Percentiles rank a stretch among this genome's conserved stretches.
These are phyloP conservation scores for Juncus effusus DNA, from an alignment of 176 grass and related monocot genomes.

Conservation along the genomic window DNA sequence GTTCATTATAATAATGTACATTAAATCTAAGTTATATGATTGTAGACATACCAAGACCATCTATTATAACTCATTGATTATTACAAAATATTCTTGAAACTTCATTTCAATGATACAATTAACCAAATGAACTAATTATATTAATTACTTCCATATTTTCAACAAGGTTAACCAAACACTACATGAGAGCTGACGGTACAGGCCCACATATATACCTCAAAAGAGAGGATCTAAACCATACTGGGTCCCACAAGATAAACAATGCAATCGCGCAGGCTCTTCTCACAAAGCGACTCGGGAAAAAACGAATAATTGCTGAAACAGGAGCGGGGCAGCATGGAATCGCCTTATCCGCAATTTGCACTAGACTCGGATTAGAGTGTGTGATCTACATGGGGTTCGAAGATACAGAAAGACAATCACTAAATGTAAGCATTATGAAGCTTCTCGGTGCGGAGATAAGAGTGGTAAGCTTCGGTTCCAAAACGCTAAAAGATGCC, in stretches of 20 bases:
- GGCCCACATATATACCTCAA: constrained; percentile 81
- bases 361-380: constrained; percentile 61
- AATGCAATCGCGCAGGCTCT: constrained; percentile 77
- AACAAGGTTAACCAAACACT: constrained; percentile 52
- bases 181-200: constrained; percentile 48
- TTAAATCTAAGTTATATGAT: no score
- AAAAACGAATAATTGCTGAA: constrained; percentile 79
- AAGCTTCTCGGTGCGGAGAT: constrained; percentile 94
- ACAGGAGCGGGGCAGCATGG: constrained; percentile 89
- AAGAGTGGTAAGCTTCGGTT: constrained; percentile 69
- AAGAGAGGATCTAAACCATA: constrained; percentile 97
- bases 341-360: constrained; percentile 74
- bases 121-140: no score
- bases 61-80: no score
- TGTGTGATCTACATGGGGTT: constrained; percentile 92
- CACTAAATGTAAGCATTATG: constrained; percentile 83
- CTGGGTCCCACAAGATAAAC: constrained; percentile 94
- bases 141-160: no score
- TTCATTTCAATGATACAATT: no score
- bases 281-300: constrained; percentile 70
- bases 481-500: constrained; percentile 87
- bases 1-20: no score
- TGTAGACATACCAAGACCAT: no score
- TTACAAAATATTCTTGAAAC: no score
- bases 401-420: constrained; percentile 87